Evolutionary conservation across 805 yeast genomes (phyloP).

Genomic region (Ogataea haglerorum): DNA sequence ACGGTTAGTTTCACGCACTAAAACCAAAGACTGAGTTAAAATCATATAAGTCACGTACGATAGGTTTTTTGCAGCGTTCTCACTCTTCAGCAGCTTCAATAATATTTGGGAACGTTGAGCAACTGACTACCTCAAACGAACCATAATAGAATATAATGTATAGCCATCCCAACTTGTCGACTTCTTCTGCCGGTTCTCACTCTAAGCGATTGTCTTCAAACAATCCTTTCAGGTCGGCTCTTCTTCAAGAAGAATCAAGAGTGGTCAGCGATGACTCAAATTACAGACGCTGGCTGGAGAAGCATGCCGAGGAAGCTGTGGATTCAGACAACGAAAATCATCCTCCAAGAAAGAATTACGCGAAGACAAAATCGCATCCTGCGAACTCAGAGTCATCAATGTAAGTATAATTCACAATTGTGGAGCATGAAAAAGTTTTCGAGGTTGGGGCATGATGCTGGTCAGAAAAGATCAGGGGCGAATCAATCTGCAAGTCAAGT

Average conservation of each 20-base stretch:
- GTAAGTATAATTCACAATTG: slow-evolving; percentile 20
- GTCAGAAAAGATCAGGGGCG: no score
- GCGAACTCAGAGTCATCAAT: slow-evolving; percentile 22
- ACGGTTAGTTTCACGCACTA: not conserved
- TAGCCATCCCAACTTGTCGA: slow-evolving; percentile 31
- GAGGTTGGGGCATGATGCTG: no score
- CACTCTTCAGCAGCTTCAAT: no score
- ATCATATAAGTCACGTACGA: no score
- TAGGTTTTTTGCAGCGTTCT: no score
- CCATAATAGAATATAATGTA: slow-evolving; percentile 21
- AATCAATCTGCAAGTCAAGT: no score
- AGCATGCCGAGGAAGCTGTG: slow-evolving; percentile 33
- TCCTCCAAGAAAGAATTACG: slow-evolving; percentile 4
- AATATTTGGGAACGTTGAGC: no score
- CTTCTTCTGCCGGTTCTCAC: slow-evolving; percentile 35
- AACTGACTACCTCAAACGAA: no score
- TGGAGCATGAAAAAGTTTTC: not conserved
- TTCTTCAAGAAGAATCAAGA: slow-evolving; percentile 32
- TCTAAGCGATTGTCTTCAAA: slow-evolving; percentile 53
- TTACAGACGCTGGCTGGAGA: slow-evolving; percentile 58
- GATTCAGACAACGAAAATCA: slow-evolving; percentile 25
- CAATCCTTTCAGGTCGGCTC: slow-evolving; percentile 66
- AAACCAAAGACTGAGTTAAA: no score
- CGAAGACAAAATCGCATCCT: slow-evolving; percentile 17
- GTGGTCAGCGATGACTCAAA: slow-evolving; percentile 28